These are phyloP conservation scores for Letharia columbiana DNA, from an alignment of 495 filamentous ascomycete species.

Conservation along the genomic window DNA sequence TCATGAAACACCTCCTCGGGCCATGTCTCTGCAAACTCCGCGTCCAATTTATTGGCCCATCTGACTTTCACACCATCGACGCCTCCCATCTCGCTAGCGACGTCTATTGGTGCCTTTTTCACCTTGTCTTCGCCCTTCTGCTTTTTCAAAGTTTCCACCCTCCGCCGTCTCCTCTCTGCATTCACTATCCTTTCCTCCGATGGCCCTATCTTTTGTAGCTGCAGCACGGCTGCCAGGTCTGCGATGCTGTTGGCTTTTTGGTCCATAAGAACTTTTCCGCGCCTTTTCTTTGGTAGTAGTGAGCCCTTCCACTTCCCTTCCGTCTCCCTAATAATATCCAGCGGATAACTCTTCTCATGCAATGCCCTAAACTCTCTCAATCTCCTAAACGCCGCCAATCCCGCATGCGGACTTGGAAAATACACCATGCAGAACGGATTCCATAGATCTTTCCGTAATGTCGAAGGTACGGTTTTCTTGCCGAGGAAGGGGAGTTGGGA, in stretches of 20 bases:
- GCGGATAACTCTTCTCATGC: conserved; percentile 56
- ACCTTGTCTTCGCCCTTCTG: conserved; percentile 30
- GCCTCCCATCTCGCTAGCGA: conserved; percentile 22
- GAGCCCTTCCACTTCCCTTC: conserved; percentile 37
- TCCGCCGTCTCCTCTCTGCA: conserved; percentile 25
- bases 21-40: conserved; percentile 60
- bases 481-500: conserved; percentile 78
- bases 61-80: conserved; percentile 39
- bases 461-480: conserved; percentile 74
- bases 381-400: conserved; percentile 65
- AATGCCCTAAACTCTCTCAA: conserved; percentile 72
- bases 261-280: conserved; percentile 63
- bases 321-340: conserved; percentile 44
- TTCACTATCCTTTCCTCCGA: conserved; percentile 20
- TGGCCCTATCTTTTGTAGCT: conserved; percentile 27
- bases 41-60: conserved; percentile 62
- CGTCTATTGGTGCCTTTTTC: conserved; percentile 30
- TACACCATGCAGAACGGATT: conserved; percentile 65
- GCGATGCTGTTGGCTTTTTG: conserved; percentile 84
- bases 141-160: conserved; percentile 31
- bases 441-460: conserved; percentile 88
- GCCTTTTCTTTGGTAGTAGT: conserved; percentile 44
- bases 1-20: conserved; percentile 58
- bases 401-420: conserved; percentile 56
- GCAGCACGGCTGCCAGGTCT: conserved; percentile 73